Percentiles rank a stretch among this genome's conserved stretches.
Evolutionary conservation across 768 basidiomycete genomes (phyloP).

Genomic region (Pleurotus ostreatus): DNA sequence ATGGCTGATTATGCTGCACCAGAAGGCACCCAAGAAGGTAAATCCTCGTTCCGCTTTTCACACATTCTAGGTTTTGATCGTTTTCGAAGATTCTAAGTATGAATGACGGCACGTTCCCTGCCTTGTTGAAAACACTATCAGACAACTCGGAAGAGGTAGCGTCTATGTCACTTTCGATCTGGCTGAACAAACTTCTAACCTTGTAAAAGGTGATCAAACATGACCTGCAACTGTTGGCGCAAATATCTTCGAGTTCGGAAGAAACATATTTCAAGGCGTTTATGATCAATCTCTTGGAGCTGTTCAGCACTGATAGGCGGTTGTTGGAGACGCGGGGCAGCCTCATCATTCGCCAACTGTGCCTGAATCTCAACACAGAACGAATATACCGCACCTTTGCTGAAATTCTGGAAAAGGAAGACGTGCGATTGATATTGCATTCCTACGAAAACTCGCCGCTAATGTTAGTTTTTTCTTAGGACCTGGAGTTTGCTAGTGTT

Average conservation of each 20-base stretch:
- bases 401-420: slow-evolving; percentile 97
- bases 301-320: slow-evolving; percentile 92
- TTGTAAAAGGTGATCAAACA: slow-evolving; percentile 82
- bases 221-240: slow-evolving; percentile 91
- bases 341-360: slow-evolving; percentile 92
- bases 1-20: slow-evolving; percentile 98
- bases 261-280: slow-evolving; percentile 94
- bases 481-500: slow-evolving; percentile 95
- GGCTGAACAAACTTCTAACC: not conserved
- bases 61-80: not conserved
- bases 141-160: slow-evolving; percentile 91
- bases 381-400: slow-evolving; percentile 94
- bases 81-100: slow-evolving; percentile 77
- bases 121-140: slow-evolving; percentile 90
- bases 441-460: slow-evolving; percentile 14
- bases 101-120: slow-evolving; percentile 97
- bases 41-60: slow-evolving; percentile 6
- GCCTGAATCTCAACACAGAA: slow-evolving; percentile 91
- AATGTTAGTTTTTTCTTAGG: slow-evolving; percentile 41
- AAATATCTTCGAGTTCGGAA: slow-evolving; percentile 94
- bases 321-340: slow-evolving; percentile 90
- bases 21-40: slow-evolving; percentile 95
- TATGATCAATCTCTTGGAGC: slow-evolving; percentile 90
- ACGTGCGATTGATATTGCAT: slow-evolving; percentile 41
- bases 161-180: not conserved